phyloP scores from a whole-genome alignment of 768 basidiomycete species.

The Serendipita sp. region DNA sequence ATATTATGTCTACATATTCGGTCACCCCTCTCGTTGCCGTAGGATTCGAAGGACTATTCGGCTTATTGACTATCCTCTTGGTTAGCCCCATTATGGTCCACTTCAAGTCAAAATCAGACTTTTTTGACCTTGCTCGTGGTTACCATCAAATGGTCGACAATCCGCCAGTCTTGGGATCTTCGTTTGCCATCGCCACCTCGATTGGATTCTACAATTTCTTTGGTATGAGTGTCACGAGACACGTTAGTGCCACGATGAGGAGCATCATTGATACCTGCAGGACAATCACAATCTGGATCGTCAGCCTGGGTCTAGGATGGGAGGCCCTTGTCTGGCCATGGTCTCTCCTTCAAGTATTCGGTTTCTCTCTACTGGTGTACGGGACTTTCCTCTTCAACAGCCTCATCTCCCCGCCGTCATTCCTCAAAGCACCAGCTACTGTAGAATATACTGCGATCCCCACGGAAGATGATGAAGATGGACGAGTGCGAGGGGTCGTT shows the following conservation, averaged over 20 bases:
- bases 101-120: conserved; percentile 27
- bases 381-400: conserved; percentile 73
- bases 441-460: conserved; percentile 10
- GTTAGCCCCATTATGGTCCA: conserved; percentile 68
- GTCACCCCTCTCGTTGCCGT: conserved; percentile 86
- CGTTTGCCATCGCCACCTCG: conserved; percentile 53
- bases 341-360: conserved; percentile 63
- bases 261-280: conserved; percentile 88
- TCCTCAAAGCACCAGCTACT: conserved; percentile 31
- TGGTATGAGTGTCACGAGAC: conserved; percentile 79
- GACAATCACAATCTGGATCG: conserved; percentile 89
- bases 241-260: conserved; percentile 84
- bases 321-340: conserved; percentile 70
- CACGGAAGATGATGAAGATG: conserved; percentile 6
- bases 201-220: conserved; percentile 82
- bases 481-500: background rate
- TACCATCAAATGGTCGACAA: conserved; percentile 78
- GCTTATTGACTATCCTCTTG: conserved; percentile 58
- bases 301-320: conserved; percentile 83
- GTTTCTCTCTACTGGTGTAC: conserved; percentile 78
- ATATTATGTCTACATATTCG: conserved; percentile 76
- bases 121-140: conserved; percentile 79
- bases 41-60: conserved; percentile 88
- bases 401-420: conserved; percentile 50
- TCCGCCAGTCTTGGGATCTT: conserved; percentile 49